phyloP scores from a whole-genome alignment of 1,139 yeast species.

The Wickerhamomyces sp. region DNA sequence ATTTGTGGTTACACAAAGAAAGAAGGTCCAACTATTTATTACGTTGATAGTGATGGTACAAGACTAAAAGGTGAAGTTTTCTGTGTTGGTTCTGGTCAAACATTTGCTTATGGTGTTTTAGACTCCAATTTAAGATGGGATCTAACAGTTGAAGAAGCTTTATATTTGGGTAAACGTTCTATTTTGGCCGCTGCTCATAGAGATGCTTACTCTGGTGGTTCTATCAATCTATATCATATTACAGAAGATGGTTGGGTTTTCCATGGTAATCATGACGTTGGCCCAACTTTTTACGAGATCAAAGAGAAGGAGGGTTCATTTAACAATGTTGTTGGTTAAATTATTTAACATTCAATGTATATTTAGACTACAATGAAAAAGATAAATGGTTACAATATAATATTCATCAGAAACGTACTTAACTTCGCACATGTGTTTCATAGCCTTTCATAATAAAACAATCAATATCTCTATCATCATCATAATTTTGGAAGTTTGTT shows the following conservation, averaged over 20 bases:
- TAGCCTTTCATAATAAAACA: not conserved
- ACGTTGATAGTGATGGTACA: slow-evolving; percentile 97
- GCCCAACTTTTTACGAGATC: slow-evolving; percentile 86
- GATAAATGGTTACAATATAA: slow-evolving; percentile 3
- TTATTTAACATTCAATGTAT: not conserved
- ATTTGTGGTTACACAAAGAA: slow-evolving; percentile 94
- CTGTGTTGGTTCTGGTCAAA: slow-evolving; percentile 99
- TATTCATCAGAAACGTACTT: not conserved
- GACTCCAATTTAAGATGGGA: slow-evolving; percentile 93
- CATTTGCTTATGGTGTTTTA: slow-evolving; percentile 98
- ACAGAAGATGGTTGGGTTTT: slow-evolving; percentile 92
- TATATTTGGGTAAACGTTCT: slow-evolving; percentile 90
- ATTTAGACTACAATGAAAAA: not conserved
- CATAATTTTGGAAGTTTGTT: not conserved
- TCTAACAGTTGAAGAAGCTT: slow-evolving; percentile 84
- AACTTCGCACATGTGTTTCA: not conserved
- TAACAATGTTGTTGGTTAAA: slow-evolving; percentile 71
- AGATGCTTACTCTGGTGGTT: slow-evolving; percentile 98
- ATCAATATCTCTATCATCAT: not conserved
- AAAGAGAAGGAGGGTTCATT: slow-evolving; percentile 86
- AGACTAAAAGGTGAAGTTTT: slow-evolving; percentile 91
- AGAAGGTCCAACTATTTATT: slow-evolving; percentile 93
- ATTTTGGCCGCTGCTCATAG: slow-evolving; percentile 97
- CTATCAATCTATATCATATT: slow-evolving; percentile 87
- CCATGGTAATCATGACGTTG: slow-evolving; percentile 94